These are phyloP conservation scores for Claviceps digitariae DNA, from an alignment of 2,329 filamentous ascomycete species.

Conservation along the genomic window DNA sequence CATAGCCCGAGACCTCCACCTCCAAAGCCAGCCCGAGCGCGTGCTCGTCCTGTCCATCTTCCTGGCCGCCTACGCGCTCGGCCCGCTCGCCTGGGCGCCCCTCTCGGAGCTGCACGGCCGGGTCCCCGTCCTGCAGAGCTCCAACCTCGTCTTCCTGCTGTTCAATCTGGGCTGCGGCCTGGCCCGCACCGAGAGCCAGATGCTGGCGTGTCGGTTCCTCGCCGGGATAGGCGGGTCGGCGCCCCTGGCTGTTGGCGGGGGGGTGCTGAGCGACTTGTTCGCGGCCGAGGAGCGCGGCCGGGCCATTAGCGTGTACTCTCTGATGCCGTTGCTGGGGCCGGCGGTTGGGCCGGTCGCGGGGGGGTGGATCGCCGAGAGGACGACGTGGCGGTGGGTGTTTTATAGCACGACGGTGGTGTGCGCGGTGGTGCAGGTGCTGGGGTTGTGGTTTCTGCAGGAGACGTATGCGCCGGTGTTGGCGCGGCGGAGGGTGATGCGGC, in stretches of 20 bases:
- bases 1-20: constrained; percentile 40
- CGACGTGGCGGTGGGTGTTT: constrained; percentile 63
- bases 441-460: constrained; percentile 47
- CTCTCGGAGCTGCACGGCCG: constrained; percentile 47
- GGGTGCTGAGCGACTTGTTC: constrained; percentile 51
- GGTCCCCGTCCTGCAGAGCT: constrained; percentile 30
- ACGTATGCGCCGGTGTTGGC: constrained; percentile 26
- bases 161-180: constrained; percentile 49
- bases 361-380: constrained; percentile 28
- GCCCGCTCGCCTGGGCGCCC: constrained; percentile 49
- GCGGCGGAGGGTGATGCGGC: constrained; percentile 6
- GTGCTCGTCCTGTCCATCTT: constrained; percentile 30
- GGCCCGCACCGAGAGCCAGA: constrained; percentile 44
- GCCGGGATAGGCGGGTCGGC: constrained; percentile 45
- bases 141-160: constrained; percentile 42
- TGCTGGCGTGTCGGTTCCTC: constrained; percentile 49
- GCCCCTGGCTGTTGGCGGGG: constrained; percentile 53
- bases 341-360: constrained; percentile 33
- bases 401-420: constrained; percentile 51
- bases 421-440: constrained; percentile 45
- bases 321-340: constrained; percentile 43
- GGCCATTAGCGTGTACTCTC: constrained; percentile 48
- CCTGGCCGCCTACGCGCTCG: constrained; percentile 35
- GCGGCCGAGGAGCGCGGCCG: constrained; percentile 42
- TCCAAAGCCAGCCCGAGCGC: constrained; percentile 29